These are phyloP conservation scores for Exophiala xenobiotica DNA, from an alignment of 2,329 filamentous ascomycete species.

Conservation along the genomic window DNA sequence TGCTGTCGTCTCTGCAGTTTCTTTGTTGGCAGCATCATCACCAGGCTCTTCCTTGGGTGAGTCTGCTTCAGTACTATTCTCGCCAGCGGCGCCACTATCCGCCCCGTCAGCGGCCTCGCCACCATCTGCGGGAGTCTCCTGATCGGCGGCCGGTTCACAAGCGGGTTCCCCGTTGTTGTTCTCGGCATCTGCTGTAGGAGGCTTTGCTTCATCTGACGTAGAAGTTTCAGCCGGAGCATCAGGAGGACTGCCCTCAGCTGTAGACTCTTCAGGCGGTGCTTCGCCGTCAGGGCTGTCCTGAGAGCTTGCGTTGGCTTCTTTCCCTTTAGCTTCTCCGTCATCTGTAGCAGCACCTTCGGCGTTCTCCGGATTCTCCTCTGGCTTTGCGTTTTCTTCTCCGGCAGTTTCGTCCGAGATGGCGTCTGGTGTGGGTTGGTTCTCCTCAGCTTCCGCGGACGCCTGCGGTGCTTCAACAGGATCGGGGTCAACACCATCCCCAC, in stretches of 20 bases:
- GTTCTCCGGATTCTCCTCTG: conserved; percentile 1
- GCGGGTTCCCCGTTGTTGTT: conserved; percentile 11
- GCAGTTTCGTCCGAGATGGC: conserved; percentile 7
- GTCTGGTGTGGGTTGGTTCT: background rate
- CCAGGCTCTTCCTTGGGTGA: background rate
- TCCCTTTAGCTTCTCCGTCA: conserved; percentile 2
- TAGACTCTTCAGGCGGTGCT: conserved; percentile 8
- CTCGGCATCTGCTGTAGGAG: conserved; percentile 25
- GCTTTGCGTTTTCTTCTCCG: conserved; percentile 19
- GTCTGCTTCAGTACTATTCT: background rate
- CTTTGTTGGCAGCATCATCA: background rate
- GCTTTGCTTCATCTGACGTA: conserved; percentile 26
- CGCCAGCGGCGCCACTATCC: background rate
- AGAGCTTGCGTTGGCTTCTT: conserved; percentile 25
- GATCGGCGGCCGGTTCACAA: background rate
- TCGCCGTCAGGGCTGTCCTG: conserved; percentile 4
- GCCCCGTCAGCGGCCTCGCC: background rate
- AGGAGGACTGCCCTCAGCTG: conserved; percentile 12
- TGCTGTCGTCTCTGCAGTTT: background rate
- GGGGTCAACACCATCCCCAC: background rate
- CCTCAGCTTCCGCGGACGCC: background rate
- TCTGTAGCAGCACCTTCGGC: conserved; percentile 17
- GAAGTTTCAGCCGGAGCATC: conserved; percentile 12
- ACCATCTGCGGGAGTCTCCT: background rate
- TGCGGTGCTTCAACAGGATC: background rate